Evolutionary conservation across 768 basidiomycete species (phyloP), one percentile per base, ranked within the genome.

Genomic region (Crucibulum laeve): DNA sequence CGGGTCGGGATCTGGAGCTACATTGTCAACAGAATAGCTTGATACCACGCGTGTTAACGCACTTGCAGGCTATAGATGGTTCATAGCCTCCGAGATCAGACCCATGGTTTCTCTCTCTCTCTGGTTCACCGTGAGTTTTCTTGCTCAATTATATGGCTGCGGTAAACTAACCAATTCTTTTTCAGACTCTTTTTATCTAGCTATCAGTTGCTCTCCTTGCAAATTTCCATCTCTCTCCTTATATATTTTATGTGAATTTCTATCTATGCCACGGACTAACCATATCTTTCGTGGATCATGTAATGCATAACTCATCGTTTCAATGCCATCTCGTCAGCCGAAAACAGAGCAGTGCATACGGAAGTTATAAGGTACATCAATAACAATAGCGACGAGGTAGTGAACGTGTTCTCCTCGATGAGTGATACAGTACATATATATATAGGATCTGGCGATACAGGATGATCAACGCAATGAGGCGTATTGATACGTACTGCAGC

Each of bases 1-100:
- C 82, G 25, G 82, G 87, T n/a, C 80, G 81, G 44, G 93, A 95
- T 54, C 64, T 98, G 47, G 83, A 89, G 56, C 63, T 85, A 54
- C 78, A 88, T 24, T 94, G 91, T 58, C 80, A 82, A 51, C 93
- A 96, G 62, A 98, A 96, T 54, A 92, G 91, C 57, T 74, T 87
- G 11, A 80, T 97, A 26, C 77, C 88, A 3, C 67, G 80, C 25
- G 79, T 93, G 43, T 71, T 95, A 36, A 77, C 82, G 40, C 73
- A 76, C 49, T 60, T 88, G 36, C 77, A 80, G 32, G 35, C 51
- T 45, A 39, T 57, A 53, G 33, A 43, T 25, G 10, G 38, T 24
- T 22, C 24, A 22, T 38, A 46, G 28, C 32, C 30, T 8, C 25
- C 42, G 36, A 40, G 30, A 47, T 33, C 42, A 13, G 17, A 35